These are phyloP conservation scores for Pistacia integerrima DNA, from an alignment of 345 rosid genomes.

Conservation along the genomic window DNA sequence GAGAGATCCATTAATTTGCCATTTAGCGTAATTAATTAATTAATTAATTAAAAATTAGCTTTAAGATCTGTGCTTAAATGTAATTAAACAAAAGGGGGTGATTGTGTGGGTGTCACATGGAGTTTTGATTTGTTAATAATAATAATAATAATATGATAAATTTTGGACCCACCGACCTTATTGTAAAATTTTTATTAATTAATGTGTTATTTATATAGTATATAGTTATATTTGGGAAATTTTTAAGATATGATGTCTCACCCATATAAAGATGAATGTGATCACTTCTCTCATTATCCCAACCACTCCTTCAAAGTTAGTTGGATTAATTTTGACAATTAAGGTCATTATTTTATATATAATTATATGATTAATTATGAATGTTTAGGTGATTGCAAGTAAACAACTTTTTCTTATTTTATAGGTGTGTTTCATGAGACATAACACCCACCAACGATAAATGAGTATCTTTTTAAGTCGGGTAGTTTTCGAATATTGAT, in stretches of 20 bases:
- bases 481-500: too few species aligned
- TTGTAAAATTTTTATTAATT: too few species aligned
- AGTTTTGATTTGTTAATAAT: too few species aligned
- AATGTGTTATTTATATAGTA: too few species aligned
- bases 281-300: background rate
- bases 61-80: conserved; percentile 15
- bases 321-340: background rate
- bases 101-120: background rate
- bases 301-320: conserved; percentile 4
- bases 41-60: background rate
- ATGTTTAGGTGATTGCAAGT: background rate
- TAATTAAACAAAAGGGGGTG: background rate
- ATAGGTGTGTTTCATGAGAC: background rate
- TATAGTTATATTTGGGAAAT: too few species aligned
- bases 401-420: background rate
- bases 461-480: background rate
- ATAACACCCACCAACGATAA: background rate
- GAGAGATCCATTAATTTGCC: background rate
- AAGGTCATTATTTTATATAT: background rate
- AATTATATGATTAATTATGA: background rate
- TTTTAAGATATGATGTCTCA: background rate
- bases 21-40: background rate
- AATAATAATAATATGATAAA: too few species aligned
- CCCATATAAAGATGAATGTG: background rate
- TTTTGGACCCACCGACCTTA: too few species aligned